These are phyloP conservation scores for Excoecaria agallocha DNA, from an alignment of 345 rosid genomes.

Conservation along the genomic window DNA sequence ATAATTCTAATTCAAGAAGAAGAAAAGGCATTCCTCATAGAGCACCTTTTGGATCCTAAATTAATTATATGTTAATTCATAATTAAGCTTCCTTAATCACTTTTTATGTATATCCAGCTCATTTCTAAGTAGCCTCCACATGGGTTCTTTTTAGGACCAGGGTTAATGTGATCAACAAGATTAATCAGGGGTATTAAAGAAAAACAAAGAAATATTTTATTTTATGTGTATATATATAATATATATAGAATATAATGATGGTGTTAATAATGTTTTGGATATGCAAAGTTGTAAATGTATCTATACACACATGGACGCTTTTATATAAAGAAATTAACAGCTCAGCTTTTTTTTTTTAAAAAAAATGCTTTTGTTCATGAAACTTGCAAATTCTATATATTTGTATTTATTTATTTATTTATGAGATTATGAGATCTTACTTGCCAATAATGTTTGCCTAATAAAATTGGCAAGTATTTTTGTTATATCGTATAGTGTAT, in stretches of 20 bases:
- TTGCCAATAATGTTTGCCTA: no score
- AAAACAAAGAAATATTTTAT: background rate
- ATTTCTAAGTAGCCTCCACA: slow-evolving; percentile 17
- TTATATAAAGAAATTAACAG: slow-evolving; percentile 21
- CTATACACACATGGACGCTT: slow-evolving; percentile 27
- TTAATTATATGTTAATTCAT: background rate
- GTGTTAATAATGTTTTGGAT: slow-evolving; percentile 21
- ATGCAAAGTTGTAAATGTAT: slow-evolving; percentile 22
- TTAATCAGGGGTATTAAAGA: slow-evolving; percentile 5
- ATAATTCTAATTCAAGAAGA: slow-evolving; percentile 59
- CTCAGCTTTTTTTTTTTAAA: slow-evolving; percentile 17
- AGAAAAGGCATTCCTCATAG: slow-evolving; percentile 88
- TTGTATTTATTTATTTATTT: no score
- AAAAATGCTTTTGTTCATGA: slow-evolving; percentile 1
- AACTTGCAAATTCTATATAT: background rate
- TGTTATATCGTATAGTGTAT: no score
- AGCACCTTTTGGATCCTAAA: slow-evolving; percentile 50
- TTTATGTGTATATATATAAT: no score
- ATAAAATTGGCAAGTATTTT: no score
- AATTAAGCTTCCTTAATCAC: background rate
- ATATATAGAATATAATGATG: slow-evolving; percentile 17
- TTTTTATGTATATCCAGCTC: slow-evolving; percentile 23
- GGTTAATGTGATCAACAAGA: background rate
- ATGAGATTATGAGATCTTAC: no score
- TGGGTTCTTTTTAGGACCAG: background rate